Conservation (phyloP, 805 yeast genomes). For the Lipomyces chichibuensis region DNA sequence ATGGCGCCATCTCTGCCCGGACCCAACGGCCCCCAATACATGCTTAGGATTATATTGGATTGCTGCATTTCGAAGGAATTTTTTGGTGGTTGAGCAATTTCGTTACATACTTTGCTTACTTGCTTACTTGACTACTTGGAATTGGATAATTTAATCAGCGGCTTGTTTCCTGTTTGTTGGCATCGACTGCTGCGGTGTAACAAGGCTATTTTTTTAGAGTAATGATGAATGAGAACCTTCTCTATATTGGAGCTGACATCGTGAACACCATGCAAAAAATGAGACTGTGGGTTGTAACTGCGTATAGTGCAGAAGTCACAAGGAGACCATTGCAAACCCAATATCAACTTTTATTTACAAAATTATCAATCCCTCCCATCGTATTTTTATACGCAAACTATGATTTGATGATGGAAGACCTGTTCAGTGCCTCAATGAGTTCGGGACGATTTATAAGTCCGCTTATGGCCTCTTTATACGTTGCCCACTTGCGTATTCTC, state of each 20-base stretch:
- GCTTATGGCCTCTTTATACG: slow-evolving; percentile 65
- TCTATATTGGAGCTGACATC: background rate
- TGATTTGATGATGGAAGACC: slow-evolving; percentile 45
- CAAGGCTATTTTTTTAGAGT: background rate
- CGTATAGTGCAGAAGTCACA: background rate
- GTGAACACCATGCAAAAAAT: background rate
- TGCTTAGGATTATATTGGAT: background rate
- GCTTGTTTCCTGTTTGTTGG: background rate
- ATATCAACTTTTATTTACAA: background rate
- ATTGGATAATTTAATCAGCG: background rate
- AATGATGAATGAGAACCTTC: background rate
- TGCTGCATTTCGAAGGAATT: background rate
- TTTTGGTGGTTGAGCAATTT: background rate
- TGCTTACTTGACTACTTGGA: background rate
- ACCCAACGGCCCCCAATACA: background rate
- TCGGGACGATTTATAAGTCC: slow-evolving; percentile 67
- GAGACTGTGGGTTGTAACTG: background rate
- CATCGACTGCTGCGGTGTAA: background rate
- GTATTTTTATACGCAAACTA: background rate
- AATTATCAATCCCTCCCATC: background rate
- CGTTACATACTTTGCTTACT: background rate
- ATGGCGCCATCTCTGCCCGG: background rate
- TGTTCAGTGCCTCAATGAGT: slow-evolving; percentile 62
- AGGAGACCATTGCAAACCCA: background rate
- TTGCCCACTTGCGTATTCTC: slow-evolving; percentile 72